Evolutionary conservation across 192 early-diverging fungal species (phyloP), one percentile per base, ranked within the genome.

Genomic region (Borealophlyctis nickersoniae): DNA sequence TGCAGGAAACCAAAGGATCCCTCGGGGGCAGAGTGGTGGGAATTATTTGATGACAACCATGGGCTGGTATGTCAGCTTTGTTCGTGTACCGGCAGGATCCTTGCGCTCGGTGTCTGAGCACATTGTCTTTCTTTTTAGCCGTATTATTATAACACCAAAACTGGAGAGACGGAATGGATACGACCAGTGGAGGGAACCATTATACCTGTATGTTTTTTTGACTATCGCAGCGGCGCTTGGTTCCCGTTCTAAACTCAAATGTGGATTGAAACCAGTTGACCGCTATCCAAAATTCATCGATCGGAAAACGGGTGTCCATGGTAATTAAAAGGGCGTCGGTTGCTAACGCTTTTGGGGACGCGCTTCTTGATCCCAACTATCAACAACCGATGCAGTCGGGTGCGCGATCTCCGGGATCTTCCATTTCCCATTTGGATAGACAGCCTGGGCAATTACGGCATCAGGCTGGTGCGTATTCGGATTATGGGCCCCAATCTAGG

Each of bases 1-100:
- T 54, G 36, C 75, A 92, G 90, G 28, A 81, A 86, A 48, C 83
- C 84, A 26, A 84, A 73, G 62, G 83, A 90, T 71, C 87, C 83
- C 49, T 58, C 70, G 24, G 80, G 81, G 61, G 90, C 94, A 69
- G 96, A 98, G 68, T 98, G 93, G 92, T 98, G 96, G 96, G 93
- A 98, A 79, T 85, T 95, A 29, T 87, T 86, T 65, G 94, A 96
- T 72, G 89, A 95, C 33, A 73, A 87, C 35, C 81, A 88, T 36
- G 85, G 91, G 50, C 70, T 91, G 66, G 74, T 83, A 62, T 11
- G 55, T 53, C 28, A 22, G 4, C 58, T 19, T 14, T 49, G n/a
- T 3, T 45, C 39, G 39, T 7, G 39, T 45, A n/a, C n/a, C n/a
- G n/a, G n/a, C n/a, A n/a, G n/a, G n/a, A n/a, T n/a, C n/a, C n/a